These are phyloP conservation scores for Fusarium globosum DNA, from an alignment of 2,329 filamentous ascomycete species.

Conservation along the genomic window DNA sequence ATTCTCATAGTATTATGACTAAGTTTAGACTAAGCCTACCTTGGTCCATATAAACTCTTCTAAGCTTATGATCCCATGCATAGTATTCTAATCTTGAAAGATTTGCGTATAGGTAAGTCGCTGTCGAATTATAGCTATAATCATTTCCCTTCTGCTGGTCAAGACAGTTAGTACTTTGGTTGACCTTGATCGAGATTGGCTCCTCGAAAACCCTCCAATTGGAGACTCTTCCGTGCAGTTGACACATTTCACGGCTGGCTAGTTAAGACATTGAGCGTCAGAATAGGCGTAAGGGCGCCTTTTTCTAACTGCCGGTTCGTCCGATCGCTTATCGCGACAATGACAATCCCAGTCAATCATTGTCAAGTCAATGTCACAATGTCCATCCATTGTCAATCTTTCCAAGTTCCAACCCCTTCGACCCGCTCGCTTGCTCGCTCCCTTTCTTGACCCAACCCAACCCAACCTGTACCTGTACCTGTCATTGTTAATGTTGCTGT, in stretches of 20 bases:
- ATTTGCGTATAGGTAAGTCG: neutral
- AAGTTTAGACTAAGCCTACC: neutral
- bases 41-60: neutral
- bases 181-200: neutral
- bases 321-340: conserved; percentile 32
- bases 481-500: neutral
- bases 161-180: neutral
- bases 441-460: neutral
- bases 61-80: neutral
- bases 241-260: neutral
- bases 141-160: neutral
- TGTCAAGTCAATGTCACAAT: neutral
- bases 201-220: neutral
- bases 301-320: conserved; percentile 24
- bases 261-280: conserved; percentile 8
- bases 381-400: neutral
- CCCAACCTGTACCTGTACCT: neutral
- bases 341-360: conserved; percentile 22
- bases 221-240: neutral
- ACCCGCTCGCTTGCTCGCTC: neutral
- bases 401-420: neutral
- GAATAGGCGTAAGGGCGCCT: neutral
- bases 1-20: neutral
- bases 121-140: neutral
- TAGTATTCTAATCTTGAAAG: too few relatives aligned